phyloP scores from a whole-genome alignment of 805 yeast species.

The Myxozyma neglecta region DNA sequence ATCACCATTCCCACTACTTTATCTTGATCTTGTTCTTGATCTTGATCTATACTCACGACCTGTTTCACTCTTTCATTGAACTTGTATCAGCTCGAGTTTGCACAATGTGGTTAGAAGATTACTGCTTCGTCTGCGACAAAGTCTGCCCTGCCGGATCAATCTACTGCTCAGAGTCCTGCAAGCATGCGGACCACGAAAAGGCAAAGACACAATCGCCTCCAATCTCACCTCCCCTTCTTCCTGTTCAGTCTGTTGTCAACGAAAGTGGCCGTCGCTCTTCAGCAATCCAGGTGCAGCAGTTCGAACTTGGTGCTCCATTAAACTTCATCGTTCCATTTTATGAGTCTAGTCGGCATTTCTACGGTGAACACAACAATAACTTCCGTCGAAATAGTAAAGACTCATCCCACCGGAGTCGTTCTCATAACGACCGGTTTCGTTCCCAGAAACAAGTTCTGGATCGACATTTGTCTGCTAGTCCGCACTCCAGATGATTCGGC shows the following conservation, averaged over 20 bases:
- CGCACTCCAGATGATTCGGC: background rate
- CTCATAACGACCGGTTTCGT: background rate
- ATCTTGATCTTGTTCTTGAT: background rate
- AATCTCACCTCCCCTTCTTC: slow-evolving; percentile 21
- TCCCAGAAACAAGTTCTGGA: background rate
- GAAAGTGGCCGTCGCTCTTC: slow-evolving; percentile 26
- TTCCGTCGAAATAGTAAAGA: background rate
- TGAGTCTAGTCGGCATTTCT: slow-evolving; percentile 2
- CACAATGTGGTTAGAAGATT: slow-evolving; percentile 50
- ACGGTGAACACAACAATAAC: background rate
- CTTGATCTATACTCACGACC: background rate
- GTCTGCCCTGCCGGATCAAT: slow-evolving; percentile 47
- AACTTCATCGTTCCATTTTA: slow-evolving; percentile 16
- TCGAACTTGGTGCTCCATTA: slow-evolving; percentile 6
- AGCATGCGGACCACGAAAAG: slow-evolving; percentile 35
- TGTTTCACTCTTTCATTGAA: background rate
- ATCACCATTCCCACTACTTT: background rate
- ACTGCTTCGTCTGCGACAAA: slow-evolving; percentile 59
- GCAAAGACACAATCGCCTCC: slow-evolving; percentile 17
- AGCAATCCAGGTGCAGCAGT: slow-evolving; percentile 23
- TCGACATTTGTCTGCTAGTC: background rate
- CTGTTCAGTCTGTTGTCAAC: slow-evolving; percentile 2
- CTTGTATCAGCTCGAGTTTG: background rate
- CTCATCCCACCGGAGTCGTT: background rate
- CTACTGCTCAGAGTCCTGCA: slow-evolving; percentile 52